Evolutionary conservation across 2,329 filamentous ascomycete genomes (phyloP).

Genomic region (Nectriaceae sp.): DNA sequence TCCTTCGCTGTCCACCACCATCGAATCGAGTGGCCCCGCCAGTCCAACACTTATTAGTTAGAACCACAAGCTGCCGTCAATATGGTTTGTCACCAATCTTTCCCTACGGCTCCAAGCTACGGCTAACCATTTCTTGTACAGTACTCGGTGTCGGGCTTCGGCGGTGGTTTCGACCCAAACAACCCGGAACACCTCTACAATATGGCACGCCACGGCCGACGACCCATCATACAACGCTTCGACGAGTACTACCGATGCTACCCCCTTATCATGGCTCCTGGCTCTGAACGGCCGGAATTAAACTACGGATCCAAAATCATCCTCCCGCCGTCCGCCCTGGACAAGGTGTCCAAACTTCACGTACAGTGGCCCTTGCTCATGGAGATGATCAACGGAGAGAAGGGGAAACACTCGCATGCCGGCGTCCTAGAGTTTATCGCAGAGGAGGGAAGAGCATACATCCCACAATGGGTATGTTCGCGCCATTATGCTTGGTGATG

Average conservation of each 20-base stretch:
- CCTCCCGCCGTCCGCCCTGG: conserved; percentile 91
- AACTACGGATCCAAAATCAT: conserved; percentile 99
- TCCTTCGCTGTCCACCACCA: too few species aligned
- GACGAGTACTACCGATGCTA: conserved; percentile 99
- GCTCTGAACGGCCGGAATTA: conserved; percentile 82
- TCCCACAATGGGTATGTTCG: conserved; percentile 82
- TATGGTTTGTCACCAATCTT: conserved; percentile 21
- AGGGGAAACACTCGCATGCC: conserved; percentile 80
- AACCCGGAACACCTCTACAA: conserved; percentile 52
- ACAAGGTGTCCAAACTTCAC: conserved; percentile 94
- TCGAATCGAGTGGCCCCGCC: too few species aligned
- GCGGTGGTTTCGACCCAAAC: conserved; percentile 46
- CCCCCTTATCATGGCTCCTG: conserved; percentile 90
- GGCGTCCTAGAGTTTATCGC: conserved; percentile 97
- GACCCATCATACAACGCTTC: conserved; percentile 71
- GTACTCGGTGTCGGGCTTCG: conserved; percentile 44
- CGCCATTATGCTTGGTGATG: background rate
- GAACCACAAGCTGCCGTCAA: too few species aligned
- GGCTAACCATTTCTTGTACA: conserved; percentile 6
- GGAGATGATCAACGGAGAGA: conserved; percentile 88
- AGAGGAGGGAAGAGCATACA: conserved; percentile 93
- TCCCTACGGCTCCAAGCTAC: background rate
- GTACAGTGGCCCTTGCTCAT: conserved; percentile 98
- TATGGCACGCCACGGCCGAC: conserved; percentile 48
- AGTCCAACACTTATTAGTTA: conserved; percentile 3